Percentiles rank a stretch among this genome's conserved stretches.
Evolutionary conservation across 1,284 basidiomycete species (phyloP).

Genomic region (Ustilago loliicola): DNA sequence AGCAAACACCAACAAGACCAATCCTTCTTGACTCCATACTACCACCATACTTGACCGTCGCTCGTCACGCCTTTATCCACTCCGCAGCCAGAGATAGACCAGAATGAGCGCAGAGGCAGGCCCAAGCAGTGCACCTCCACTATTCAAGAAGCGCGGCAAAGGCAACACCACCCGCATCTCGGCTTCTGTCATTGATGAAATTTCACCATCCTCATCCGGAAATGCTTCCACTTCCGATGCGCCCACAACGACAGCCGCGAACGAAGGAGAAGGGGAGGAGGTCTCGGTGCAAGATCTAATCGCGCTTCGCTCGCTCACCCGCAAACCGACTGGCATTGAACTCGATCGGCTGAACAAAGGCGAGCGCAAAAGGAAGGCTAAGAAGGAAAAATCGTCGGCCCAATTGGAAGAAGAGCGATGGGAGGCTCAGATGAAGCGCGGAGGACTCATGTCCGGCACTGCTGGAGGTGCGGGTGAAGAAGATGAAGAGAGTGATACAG

Average conservation of each 20-base stretch:
- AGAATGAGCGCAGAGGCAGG: constrained; percentile 33
- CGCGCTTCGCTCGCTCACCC: constrained; percentile 82
- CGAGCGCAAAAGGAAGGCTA: constrained; percentile 81
- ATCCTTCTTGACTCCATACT: background rate
- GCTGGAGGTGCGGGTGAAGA: constrained; percentile 16
- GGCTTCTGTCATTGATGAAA: constrained; percentile 4
- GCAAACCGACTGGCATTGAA: constrained; percentile 84
- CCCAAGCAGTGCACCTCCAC: constrained; percentile 15
- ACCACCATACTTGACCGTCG: constrained; percentile 10
- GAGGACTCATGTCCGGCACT: constrained; percentile 32
- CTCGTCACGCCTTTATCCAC: too few species aligned
- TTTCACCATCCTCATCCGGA: too few species aligned
- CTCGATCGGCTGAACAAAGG: constrained; percentile 85
- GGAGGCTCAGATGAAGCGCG: constrained; percentile 48
- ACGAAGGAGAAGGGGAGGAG: background rate
- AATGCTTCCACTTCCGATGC: too few species aligned
- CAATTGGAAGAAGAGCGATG: constrained; percentile 36
- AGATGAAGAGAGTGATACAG: constrained; percentile 28
- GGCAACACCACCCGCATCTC: constrained; percentile 16
- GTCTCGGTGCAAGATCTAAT: constrained; percentile 81
- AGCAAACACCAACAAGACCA: too few species aligned
- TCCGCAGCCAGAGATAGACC: background rate
- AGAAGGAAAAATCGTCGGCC: constrained; percentile 52
- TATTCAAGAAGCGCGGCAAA: constrained; percentile 37
- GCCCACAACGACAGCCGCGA: background rate